Evolutionary conservation across 1,284 basidiomycete species (phyloP).

Genomic region (Sporisorium graminicola): DNA sequence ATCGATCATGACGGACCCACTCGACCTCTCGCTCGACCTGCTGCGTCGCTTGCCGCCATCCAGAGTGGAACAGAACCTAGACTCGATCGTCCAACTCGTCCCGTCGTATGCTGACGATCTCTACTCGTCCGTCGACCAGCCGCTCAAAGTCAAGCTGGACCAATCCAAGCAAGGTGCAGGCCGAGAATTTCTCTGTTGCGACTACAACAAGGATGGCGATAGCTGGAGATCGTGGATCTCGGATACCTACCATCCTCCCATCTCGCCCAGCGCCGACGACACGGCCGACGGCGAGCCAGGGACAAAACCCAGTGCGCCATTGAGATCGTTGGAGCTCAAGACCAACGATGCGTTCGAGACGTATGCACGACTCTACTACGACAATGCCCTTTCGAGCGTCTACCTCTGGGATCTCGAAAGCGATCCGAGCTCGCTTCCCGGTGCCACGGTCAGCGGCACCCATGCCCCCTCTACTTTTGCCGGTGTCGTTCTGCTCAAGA

Average conservation of each 20-base stretch:
- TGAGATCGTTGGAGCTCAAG: constrained; percentile 90
- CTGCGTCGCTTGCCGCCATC: constrained; percentile 94
- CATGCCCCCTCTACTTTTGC: constrained; percentile 80
- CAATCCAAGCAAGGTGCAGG: constrained; percentile 75
- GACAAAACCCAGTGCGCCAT: constrained; percentile 82
- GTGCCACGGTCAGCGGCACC: constrained; percentile 26
- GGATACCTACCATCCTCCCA: constrained; percentile 88
- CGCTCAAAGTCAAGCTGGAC: constrained; percentile 85
- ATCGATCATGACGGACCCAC: constrained; percentile 53
- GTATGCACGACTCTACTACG: constrained; percentile 98
- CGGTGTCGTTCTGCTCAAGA: constrained; percentile 95
- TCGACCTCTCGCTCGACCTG: constrained; percentile 79
- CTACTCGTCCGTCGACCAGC: constrained; percentile 93
- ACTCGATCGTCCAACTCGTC: constrained; percentile 76
- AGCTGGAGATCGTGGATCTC: constrained; percentile 97
- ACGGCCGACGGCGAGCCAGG: constrained; percentile 68
- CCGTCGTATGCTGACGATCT: constrained; percentile 98
- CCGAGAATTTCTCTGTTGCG: constrained; percentile 91
- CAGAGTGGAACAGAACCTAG: constrained; percentile 88
- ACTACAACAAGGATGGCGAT: constrained; percentile 97
- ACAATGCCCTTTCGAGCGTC: constrained; percentile 95
- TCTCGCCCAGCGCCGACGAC: constrained; percentile 65
- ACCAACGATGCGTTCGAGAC: constrained; percentile 98
- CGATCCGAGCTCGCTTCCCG: constrained; percentile 44
- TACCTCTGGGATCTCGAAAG: constrained; percentile 99